Percentiles rank a stretch among this genome's conserved stretches.
These are phyloP conservation scores for Colletotrichum sp. DNA, from an alignment of 2,329 filamentous ascomycete species.

Conservation along the genomic window DNA sequence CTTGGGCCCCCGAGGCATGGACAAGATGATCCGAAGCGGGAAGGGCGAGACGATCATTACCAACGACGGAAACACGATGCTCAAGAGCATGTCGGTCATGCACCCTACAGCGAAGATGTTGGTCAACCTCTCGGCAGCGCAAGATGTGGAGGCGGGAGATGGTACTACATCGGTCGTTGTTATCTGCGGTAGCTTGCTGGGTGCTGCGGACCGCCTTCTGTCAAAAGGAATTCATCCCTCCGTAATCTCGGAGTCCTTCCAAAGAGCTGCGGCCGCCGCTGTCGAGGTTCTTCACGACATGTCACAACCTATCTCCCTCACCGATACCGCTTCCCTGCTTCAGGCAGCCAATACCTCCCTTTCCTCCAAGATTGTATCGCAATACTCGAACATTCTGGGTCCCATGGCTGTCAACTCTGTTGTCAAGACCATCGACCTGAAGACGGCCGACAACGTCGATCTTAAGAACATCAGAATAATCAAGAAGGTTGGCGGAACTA, in stretches of 20 bases:
- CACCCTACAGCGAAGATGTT: slow-evolving; percentile 99
- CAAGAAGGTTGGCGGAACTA: slow-evolving; percentile 97
- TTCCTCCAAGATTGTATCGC: slow-evolving; percentile 97
- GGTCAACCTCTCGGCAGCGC: slow-evolving; percentile 93
- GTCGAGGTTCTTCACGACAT: slow-evolving; percentile 93
- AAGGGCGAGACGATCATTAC: slow-evolving; percentile 99
- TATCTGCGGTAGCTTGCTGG: slow-evolving; percentile 92
- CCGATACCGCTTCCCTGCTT: slow-evolving; percentile 86
- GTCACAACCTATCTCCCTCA: slow-evolving; percentile 90
- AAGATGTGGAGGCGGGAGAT: slow-evolving; percentile 98
- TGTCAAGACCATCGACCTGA: slow-evolving; percentile 92
- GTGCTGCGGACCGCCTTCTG: slow-evolving; percentile 89
- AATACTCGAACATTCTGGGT: slow-evolving; percentile 93
- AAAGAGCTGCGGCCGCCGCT: slow-evolving; percentile 87
- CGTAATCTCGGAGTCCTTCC: slow-evolving; percentile 96
- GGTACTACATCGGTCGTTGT: slow-evolving; percentile 98
- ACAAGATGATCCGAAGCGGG: slow-evolving; percentile 98
- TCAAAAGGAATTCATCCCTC: slow-evolving; percentile 96
- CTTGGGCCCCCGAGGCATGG: slow-evolving; percentile 94
- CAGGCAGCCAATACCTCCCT: slow-evolving; percentile 97
- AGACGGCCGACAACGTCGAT: slow-evolving; percentile 95
- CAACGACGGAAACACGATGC: slow-evolving; percentile 99
- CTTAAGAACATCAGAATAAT: slow-evolving; percentile 95
- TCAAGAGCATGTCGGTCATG: slow-evolving; percentile 99
- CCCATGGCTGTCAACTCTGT: slow-evolving; percentile 98